These are phyloP conservation scores for Candolleomyces aberdarensis DNA, from an alignment of 768 basidiomycete genomes.

Conservation along the genomic window DNA sequence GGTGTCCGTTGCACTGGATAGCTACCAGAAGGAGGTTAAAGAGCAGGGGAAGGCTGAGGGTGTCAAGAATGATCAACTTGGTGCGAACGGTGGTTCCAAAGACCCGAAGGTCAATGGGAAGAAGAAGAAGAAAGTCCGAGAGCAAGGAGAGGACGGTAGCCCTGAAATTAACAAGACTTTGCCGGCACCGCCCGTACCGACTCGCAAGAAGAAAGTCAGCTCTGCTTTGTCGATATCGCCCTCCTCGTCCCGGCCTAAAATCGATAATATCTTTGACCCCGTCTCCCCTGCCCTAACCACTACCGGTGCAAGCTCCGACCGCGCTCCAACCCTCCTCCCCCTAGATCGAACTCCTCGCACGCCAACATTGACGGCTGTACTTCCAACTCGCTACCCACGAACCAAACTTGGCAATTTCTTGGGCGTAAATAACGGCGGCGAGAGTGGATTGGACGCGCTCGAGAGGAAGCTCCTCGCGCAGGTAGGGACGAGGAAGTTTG, in stretches of 20 bases:
- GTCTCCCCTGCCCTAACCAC: no score
- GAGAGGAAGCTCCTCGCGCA: conserved; percentile 66
- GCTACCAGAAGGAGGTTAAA: no score
- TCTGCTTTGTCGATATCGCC: not conserved
- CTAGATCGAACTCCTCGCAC: conserved; percentile 40
- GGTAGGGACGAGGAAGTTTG: conserved; percentile 64
- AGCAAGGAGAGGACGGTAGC: conserved; percentile 14
- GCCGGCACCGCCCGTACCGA: conserved; percentile 54
- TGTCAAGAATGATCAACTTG: no score
- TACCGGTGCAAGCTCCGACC: not conserved
- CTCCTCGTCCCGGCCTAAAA: not conserved
- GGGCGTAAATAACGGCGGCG: conserved; percentile 21
- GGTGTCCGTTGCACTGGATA: not conserved
- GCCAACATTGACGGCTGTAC: conserved; percentile 42
- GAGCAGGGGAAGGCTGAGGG: no score
- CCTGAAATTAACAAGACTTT: conserved; percentile 52
- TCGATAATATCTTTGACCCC: conserved; percentile 1
- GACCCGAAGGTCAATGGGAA: not conserved
- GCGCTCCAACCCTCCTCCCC: conserved; percentile 10
- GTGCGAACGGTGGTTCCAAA: not conserved
- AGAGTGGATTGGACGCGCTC: conserved; percentile 69
- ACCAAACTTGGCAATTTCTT: conserved; percentile 16
- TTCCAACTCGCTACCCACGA: conserved; percentile 11
- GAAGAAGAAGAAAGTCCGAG: conserved; percentile 9
- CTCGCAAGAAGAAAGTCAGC: conserved; percentile 27